phyloP scores from a whole-genome alignment of 768 basidiomycete species.

The Chalciporus piperatus region DNA sequence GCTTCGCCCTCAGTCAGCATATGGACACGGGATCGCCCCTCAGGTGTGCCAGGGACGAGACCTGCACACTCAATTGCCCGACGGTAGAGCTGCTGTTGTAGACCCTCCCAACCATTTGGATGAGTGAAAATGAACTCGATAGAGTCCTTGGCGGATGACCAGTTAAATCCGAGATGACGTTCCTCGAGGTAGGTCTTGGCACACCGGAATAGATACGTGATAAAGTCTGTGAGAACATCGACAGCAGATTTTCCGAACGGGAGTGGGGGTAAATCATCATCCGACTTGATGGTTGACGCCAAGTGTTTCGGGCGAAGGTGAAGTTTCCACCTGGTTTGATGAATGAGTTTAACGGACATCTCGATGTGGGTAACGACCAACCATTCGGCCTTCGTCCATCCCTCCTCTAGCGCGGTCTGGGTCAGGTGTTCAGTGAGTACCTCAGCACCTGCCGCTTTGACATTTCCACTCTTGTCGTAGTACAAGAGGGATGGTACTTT shows the following conservation, averaged over 20 bases:
- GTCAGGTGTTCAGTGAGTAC: conserved; percentile 30
- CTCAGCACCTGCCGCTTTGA: conserved; percentile 41
- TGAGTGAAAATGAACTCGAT: conserved; percentile 23
- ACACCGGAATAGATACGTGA: conserved; percentile 17
- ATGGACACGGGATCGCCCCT: conserved; percentile 15
- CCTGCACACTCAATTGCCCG: conserved; percentile 19
- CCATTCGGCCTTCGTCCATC: conserved; percentile 19
- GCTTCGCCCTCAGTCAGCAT: conserved; percentile 22
- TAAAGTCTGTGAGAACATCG: conserved; percentile 22
- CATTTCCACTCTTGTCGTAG: conserved; percentile 36
- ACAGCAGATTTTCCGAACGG: conserved; percentile 19
- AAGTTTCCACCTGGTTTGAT: conserved; percentile 24
- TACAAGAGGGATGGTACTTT: conserved; percentile 46
- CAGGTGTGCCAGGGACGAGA: conserved; percentile 12
- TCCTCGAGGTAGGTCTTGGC: conserved; percentile 14
- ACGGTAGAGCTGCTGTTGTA: conserved; percentile 23
- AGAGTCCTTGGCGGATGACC: conserved; percentile 11
- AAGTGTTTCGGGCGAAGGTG: conserved; percentile 17
- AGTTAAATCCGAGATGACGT: conserved; percentile 14
- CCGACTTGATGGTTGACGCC: conserved; percentile 16
- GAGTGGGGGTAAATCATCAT: conserved; percentile 31
- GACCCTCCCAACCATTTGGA: conserved; percentile 30
- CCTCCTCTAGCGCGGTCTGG: conserved; percentile 33
- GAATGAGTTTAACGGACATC: background rate
- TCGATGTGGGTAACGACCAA: background rate